Evolutionary conservation across 2,329 filamentous ascomycete species (phyloP), one percentile per base, ranked within the genome.

Genomic region (Alternaria postmessia): DNA sequence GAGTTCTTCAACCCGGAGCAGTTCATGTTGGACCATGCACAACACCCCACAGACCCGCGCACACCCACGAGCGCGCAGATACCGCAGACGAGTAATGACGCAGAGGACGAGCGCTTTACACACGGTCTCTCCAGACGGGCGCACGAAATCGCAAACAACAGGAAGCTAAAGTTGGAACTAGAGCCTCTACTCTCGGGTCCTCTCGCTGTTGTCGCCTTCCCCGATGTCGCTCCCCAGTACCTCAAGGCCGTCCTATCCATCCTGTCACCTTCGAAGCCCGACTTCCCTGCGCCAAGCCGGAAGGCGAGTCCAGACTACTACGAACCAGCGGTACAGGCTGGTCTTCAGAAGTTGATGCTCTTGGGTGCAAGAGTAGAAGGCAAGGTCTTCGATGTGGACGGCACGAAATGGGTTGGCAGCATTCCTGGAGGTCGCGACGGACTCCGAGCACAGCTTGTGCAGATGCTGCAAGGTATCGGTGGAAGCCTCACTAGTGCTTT

Each of bases 311-410:
- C 94, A 0, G 89, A 89, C 12, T 97, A 93, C 80, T 86, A 96
- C 77, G 94, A 97, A 57, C 85, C 88, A 0, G 79, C 85, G 2
- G 92, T 94, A 55, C 94, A 97, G 79, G 87, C 83, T 65, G 95
- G 91, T 7, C 78, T 99, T 68, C 88, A 93, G 73, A 99, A 99
- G 81, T 81, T 99, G 64, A 84, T 96, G 77, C 81, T 99, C 34
- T 81, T 99, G 14, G 95, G 93, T 54, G 94, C 94, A 14, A 86
- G 95, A 52, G 87, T 97, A 30, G 95, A 99, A 75, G 91, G 91
- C 64, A 90, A 88, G 78, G 87, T 93, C 32, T 94, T 97, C 72
- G 94, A 97, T 75, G 79, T 86, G 47, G 88, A 89, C 11, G 91
- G 91, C 55, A 83, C 85, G 28, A 87, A 84, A 72, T 91, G 89